These are phyloP conservation scores for Hypsizygus ulmarius DNA, from an alignment of 1,284 basidiomycete species.

Conservation along the genomic window DNA sequence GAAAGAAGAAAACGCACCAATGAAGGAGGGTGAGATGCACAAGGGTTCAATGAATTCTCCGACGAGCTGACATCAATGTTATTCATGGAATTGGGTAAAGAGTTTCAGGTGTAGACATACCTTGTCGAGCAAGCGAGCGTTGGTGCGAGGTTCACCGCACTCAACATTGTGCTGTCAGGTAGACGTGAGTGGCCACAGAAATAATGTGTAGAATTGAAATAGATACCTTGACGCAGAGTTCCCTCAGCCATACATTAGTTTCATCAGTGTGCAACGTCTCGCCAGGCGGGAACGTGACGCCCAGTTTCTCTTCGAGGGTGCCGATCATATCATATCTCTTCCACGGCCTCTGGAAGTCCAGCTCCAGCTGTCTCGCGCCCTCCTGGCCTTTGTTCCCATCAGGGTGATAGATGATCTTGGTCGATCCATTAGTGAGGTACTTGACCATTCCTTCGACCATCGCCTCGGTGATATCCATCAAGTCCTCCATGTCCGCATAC, in stretches of 20 bases:
- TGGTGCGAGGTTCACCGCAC: slow-evolving; percentile 94
- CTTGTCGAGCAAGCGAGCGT: slow-evolving; percentile 95
- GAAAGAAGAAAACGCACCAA: slow-evolving; percentile 50
- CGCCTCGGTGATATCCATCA: slow-evolving; percentile 96
- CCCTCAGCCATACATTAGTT: slow-evolving; percentile 87
- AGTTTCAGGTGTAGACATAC: too few species aligned
- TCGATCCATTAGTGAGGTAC: slow-evolving; percentile 79
- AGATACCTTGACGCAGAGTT: slow-evolving; percentile 78
- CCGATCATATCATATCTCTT: slow-evolving; percentile 99
- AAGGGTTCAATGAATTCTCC: slow-evolving; percentile 97
- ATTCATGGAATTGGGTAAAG: too few species aligned
- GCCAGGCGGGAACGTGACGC: slow-evolving; percentile 91
- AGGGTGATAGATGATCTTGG: slow-evolving; percentile 87
- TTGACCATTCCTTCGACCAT: slow-evolving; percentile 93
- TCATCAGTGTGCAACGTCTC: slow-evolving; percentile 88
- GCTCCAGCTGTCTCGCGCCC: slow-evolving; percentile 53
- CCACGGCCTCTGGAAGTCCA: slow-evolving; percentile 97
- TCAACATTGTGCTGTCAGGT: slow-evolving; percentile 88
- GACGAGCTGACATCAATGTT: slow-evolving; percentile 62
- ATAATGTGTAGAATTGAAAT: not conserved
- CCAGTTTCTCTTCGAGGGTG: slow-evolving; percentile 93
- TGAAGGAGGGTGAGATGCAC: slow-evolving; percentile 96
- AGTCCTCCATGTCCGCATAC: slow-evolving; percentile 98
- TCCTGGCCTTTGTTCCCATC: slow-evolving; percentile 85
- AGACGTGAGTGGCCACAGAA: slow-evolving; percentile 1